Evolutionary conservation across 345 rosid species (phyloP), one percentile per base, ranked within the genome.

Genomic region (Mangifera indica): DNA sequence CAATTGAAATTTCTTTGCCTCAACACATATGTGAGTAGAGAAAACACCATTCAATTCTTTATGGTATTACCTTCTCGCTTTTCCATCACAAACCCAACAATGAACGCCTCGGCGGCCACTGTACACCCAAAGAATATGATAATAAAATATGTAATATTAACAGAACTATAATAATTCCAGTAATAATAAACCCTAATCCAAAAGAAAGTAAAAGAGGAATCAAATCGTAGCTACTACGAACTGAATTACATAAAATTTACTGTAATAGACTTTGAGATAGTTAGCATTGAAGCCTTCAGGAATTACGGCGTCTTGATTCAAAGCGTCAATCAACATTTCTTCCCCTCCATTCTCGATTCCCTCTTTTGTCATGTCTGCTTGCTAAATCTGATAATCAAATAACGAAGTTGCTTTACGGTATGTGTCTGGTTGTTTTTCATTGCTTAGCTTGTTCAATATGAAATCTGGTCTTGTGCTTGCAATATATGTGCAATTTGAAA

Each of bases 41-140:
- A 34, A 63, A 52, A n/a, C n/a, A n/a, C n/a, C n/a, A n/a, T n/a
- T n/a, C n/a, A n/a, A n/a, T n/a, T n/a, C 37, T 59, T 34, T 61
- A 37, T 32, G 10, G 56, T 52, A 67, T 73, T 72, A 92, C 98
- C 97, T 87, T 79, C 98, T 88, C 51, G 98, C 98, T 88, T 86
- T 90, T 53, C 85, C 85, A 82, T 94, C 98, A 82, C 95, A 94
- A 81, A 90, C 97, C 99, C 98, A 94, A 80, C 97, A 94, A 68
- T 94, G 98, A 73, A 94, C 98, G 72, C 98, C 98, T 80, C 96
- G 96, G 0, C 98, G 89, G 10, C 98, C 98, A 63, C 98, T 94
- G 67, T 79, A 94, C 67, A 87, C 98, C 98, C 98, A 94, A 63
- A 94, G 97, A 45, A 93, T 85, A 74, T 93, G 97, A 73, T n/a